Base-by-base conservation (phyloP, 768 basidiomycete genomes). In the Boletus speciosus region DNA sequence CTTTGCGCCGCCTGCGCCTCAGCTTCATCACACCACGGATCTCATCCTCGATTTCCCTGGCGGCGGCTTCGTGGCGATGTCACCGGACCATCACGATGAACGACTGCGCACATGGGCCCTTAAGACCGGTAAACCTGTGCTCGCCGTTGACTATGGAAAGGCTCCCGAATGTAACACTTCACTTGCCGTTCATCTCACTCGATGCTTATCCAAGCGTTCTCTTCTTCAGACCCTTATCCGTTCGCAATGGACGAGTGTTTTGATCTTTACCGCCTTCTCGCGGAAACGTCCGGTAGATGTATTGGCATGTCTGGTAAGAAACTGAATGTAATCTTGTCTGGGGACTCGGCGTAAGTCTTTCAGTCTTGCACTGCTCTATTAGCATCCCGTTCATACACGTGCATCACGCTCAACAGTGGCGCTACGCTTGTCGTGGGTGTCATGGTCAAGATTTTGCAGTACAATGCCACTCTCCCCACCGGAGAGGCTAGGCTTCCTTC, bases 1-100 rank as follows among this genome's bases (percentile, higher is more conserved):
- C 76, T 98, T 90, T 73, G 77, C 84, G 39, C 84, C 82, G 4
- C 78, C 83, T 9, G 83, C 84, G 55, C 71, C 73, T 25, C 81
- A 88, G 55, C 76, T 96, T 37, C 76, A 77, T 27, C 74, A 79
- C 41, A 74, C 83, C 14, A 88, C 83, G 10, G 92, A 98, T 62
- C 75, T 98, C 23, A 86, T 98, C 37, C 75, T 98, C 27, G 97
- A 98, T 66, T 85, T 91, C 52, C 96, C 97, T 14, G 97, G 97
- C 5, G 97, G 97, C 6, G 97, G 97, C 0, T 99, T 98, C 69
- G 86, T 98, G 47, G 90, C 93, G 23, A 97, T 98, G 94, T 82
- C 81, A 6, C 97, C 97, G 2, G 88, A 92, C 63, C 94, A 98
- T 70, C 97, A 99, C 60, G 96, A 97, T 72, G 96, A 98, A 67